Conservation (phyloP, 352 stramenopile genomes). For the Globisporangium perplexum region DNA sequence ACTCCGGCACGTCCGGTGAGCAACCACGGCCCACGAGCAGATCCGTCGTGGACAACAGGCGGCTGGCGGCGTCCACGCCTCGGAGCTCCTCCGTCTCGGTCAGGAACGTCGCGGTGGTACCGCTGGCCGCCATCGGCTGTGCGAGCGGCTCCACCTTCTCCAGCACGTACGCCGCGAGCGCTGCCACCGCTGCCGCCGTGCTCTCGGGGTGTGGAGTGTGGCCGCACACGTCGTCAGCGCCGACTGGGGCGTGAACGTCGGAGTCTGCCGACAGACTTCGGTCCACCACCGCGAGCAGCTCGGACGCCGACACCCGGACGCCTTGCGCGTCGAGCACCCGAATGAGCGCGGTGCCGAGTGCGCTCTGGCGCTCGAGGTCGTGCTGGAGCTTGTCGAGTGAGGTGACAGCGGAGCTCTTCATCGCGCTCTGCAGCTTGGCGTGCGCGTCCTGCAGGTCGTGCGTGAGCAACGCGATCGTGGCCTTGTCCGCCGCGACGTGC, state of each 20-base stretch:
- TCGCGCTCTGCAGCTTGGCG: constrained; percentile 7
- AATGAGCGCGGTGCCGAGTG: constrained; percentile 28
- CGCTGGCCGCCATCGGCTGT: constrained; percentile 1
- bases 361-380: constrained; percentile 4
- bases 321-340: constrained; percentile 28
- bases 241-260: background rate
- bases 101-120: constrained; percentile 24
- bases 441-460: constrained; percentile 52
- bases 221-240: too few species aligned
- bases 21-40: constrained; percentile 34
- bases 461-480: constrained; percentile 55
- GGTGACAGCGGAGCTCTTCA: background rate
- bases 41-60: constrained; percentile 17
- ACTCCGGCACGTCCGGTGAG: constrained; percentile 32
- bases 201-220: background rate
- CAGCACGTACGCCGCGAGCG: constrained; percentile 11
- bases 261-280: background rate
- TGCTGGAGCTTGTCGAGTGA: constrained; percentile 3
- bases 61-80: constrained; percentile 4
- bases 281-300: constrained; percentile 23
- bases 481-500: constrained; percentile 57
- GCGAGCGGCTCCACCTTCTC: constrained; percentile 16
- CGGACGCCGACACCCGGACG: constrained; percentile 15
- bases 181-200: constrained; percentile 1
- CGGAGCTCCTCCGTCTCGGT: constrained; percentile 37